phyloP scores from a whole-genome alignment of 31 red algal species.

The Porphyra umbilicalis region DNA sequence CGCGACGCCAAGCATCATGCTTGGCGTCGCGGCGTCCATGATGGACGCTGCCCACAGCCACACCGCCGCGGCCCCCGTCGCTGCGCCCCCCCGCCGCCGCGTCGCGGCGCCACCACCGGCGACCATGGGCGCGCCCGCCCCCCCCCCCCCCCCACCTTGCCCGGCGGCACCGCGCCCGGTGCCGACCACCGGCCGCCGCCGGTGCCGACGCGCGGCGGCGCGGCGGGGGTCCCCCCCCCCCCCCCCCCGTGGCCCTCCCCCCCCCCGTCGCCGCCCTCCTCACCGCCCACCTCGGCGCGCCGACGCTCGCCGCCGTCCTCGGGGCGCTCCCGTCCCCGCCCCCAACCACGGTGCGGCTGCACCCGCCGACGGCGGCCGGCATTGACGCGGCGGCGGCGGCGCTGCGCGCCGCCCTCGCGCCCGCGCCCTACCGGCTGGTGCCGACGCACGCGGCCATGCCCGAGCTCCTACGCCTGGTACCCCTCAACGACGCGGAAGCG shows the following conservation, averaged over 20 bases:
- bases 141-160: no score
- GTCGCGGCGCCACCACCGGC: no score
- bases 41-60: no score
- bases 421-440: background rate
- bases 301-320: background rate
- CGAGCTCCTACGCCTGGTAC: background rate
- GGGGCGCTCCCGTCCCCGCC: background rate
- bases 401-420: background rate
- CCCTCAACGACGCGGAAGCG: background rate
- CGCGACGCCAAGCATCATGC: no score
- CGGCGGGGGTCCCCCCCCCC: background rate
- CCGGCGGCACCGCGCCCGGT: no score
- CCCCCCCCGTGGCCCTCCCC: background rate
- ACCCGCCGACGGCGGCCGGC: background rate
- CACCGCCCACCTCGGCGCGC: background rate
- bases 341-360: background rate
- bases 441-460: background rate
- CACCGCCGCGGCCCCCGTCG: no score
- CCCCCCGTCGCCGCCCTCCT: background rate
- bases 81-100: no score
- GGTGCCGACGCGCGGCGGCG: no score
- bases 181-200: no score
- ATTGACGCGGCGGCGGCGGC: background rate
- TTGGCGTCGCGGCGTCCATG: no score
- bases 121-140: no score